Base-by-base conservation (phyloP, 495 filamentous ascomycete genomes). In the Pyronema omphalodes region DNA sequence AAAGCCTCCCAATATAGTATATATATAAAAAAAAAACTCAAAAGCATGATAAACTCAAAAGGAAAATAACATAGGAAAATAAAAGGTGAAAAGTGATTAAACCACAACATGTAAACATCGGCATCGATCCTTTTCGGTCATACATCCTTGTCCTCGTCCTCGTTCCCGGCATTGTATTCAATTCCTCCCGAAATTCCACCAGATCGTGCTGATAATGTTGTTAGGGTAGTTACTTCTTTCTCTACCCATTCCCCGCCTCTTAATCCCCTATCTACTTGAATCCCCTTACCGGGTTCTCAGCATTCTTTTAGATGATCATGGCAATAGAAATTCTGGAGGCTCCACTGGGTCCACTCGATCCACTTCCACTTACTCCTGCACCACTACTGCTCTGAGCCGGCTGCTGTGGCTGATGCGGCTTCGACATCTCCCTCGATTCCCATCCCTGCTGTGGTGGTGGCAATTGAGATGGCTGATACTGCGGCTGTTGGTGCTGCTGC, bases 271-370 rank as follows among this genome's bases (percentile, higher is more conserved):
- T 29, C 23, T 29, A 1, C 23, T 29, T 2, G 23, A 29, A 2
- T 5, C 5, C 23, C 5, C 23, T 29, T 5, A 2, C 23, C 23
- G 23, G 23, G 5, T 29, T 29, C 23, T 29, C 23, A 1, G 23
- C 2, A 29, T 29, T 29, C 23, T 60, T 51, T 71, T 66, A 80
- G 52, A 88, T 86, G 50, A 88, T 86, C 66, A 83, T 86, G 37
- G 83, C 82, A 61, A 88, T 88, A 56, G 81, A 84, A 68, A 88
- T 84, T 56, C 83, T 73, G 63, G 74, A 76, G 58, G 71, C 69
- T 36, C 44, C 53, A 68, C 61, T 51, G 67, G 67, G 44, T 55
- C 68, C 6, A 62, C 44, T 33, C 36, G 37, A 9, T 51, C 14
- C 39, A 17, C 9, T 29, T 40, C 34, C 34, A 46, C 37, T 72